Conservation (phyloP, 2,329 filamentous ascomycete genomes). For the Cercospora brassicicola region DNA sequence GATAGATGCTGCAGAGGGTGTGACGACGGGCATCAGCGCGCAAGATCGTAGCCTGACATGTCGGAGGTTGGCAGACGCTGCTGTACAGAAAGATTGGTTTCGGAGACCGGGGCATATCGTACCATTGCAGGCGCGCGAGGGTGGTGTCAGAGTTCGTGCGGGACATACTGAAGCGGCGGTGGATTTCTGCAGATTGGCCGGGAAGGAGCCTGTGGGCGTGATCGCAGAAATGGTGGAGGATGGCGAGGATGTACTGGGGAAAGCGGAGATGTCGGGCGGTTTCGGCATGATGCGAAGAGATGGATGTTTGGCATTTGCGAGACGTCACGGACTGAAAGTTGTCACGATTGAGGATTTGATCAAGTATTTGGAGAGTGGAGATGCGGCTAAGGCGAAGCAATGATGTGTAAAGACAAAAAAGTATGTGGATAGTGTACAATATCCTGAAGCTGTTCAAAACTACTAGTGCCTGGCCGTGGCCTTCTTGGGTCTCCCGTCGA, state of each 20-base stretch:
- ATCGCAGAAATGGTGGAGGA: slow-evolving; percentile 93
- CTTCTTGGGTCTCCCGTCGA: background rate
- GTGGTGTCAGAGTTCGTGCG: slow-evolving; percentile 74
- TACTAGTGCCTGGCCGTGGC: background rate
- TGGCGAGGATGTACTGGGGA: slow-evolving; percentile 69
- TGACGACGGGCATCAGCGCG: slow-evolving; percentile 88
- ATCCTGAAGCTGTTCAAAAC: background rate
- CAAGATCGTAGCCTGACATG: slow-evolving; percentile 83
- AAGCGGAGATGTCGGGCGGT: slow-evolving; percentile 62
- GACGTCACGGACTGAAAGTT: slow-evolving; percentile 83
- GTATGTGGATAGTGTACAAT: slow-evolving; percentile 13
- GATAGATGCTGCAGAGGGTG: slow-evolving; percentile 71
- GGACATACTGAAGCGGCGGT: slow-evolving; percentile 94
- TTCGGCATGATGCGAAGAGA: slow-evolving; percentile 89
- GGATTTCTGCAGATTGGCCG: slow-evolving; percentile 83
- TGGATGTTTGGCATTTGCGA: slow-evolving; percentile 83
- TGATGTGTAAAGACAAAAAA: slow-evolving; percentile 8
- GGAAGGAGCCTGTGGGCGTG: slow-evolving; percentile 72
- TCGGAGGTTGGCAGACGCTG: slow-evolving; percentile 69
- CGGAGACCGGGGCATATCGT: slow-evolving; percentile 87
- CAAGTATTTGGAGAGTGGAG: slow-evolving; percentile 63
- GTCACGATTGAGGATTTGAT: slow-evolving; percentile 94
- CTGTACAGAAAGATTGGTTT: slow-evolving; percentile 61
- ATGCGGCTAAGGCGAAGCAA: slow-evolving; percentile 14
- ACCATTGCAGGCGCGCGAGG: slow-evolving; percentile 73